Base-by-base conservation (phyloP, 2,329 filamentous ascomycete species). In the Pyrenochaeta sp. region DNA sequence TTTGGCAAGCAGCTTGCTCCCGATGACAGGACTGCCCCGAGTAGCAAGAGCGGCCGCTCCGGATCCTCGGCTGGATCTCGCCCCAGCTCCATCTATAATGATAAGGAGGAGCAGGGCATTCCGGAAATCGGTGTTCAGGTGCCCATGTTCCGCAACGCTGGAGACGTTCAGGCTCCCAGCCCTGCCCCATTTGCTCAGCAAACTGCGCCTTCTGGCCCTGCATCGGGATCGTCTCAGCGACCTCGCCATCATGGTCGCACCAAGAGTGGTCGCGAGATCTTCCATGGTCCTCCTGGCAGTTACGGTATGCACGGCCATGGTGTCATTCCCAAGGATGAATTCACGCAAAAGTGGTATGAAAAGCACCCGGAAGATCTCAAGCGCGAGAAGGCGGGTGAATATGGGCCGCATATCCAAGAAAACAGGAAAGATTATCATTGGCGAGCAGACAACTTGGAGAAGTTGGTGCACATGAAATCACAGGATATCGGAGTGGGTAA, bases 101-200 rank as follows among this genome's bases (percentile, higher is more conserved):
- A 72, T 27, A 87, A 67, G 9, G 88, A 93, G 31, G 89, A 94
- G 53, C 86, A 91, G 41, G 93, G 92, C 15, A 96, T 96, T 60
- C 92, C 92, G 2, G 89, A 95, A 67, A 94, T 96, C 57, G 93
- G 93, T 34, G 84, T 89, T 63, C 88, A 92, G 65, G 93, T 99
- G 26, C 94, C 94, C 35, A 94, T 99, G 89, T 88, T 94, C 67
- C 88, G 87, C 39, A 84, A 94, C 68, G 89, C 94, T 29, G 94
- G 94, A 50, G 93, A 97, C 68, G 94, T 97, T 7, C 94, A 99
- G 74, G 94, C 94, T 10, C 94, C 94, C 2, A 94, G 92, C 2
- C 91, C 92, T 1, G 82, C 85, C 2, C 87, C 86, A 7, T 76
- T 72, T 46, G 62, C 65, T 18, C 57, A 70, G 37, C 62, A 69